phyloP scores from a whole-genome alignment of 768 basidiomycete species.

The Mycena galericulata region DNA sequence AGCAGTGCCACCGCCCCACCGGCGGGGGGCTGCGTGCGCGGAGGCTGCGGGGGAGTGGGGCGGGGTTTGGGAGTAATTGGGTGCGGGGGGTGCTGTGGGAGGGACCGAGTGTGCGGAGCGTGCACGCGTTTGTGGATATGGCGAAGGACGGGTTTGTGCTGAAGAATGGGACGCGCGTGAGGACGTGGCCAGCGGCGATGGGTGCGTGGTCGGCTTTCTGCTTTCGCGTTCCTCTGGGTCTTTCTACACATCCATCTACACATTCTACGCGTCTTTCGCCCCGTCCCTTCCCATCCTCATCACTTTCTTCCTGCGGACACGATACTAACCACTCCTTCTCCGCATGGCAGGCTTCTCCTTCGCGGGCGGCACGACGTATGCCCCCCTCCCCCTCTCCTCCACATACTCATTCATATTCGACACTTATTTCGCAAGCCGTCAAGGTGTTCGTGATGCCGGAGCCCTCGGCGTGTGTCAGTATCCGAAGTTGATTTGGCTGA shows the following conservation, averaged over 20 bases:
- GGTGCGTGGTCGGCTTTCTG: background rate
- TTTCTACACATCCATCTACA: no score
- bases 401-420: no score
- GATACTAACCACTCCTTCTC: background rate
- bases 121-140: constrained; percentile 80
- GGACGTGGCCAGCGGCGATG: constrained; percentile 75
- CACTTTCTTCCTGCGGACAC: no score
- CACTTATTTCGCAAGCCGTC: constrained; percentile 55
- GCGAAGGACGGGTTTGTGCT: constrained; percentile 72
- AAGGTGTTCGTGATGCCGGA: constrained; percentile 70
- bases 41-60: no score
- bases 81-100: constrained; percentile 74
- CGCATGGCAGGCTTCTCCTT: constrained; percentile 70
- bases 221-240: no score
- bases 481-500: constrained; percentile 86
- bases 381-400: constrained; percentile 9
- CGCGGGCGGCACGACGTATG: constrained; percentile 85
- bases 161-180: constrained; percentile 72
- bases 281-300: no score
- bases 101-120: constrained; percentile 71
- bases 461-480: constrained; percentile 73
- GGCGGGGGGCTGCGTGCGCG: constrained; percentile 45
- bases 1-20: constrained; percentile 82
- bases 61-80: constrained; percentile 76
- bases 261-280: no score